Evolutionary conservation across 2,329 filamentous ascomycete species (phyloP).

Genomic region (Plectosphaerella plurivora): DNA sequence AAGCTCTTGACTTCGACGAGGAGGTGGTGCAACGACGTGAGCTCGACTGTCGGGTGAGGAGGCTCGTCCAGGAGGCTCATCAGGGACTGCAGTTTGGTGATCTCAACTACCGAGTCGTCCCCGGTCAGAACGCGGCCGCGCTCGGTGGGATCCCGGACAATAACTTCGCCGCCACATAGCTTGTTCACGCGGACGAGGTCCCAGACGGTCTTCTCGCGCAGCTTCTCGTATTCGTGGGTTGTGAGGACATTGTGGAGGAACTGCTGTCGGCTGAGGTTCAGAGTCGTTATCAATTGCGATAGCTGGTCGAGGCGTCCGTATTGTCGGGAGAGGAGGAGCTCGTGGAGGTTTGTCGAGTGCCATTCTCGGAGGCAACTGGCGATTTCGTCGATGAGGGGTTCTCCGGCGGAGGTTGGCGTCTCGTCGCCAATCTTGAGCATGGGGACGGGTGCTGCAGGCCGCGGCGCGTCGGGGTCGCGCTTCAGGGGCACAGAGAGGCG

Average conservation of each 20-base stretch:
- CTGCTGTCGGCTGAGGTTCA: slow-evolving; percentile 83
- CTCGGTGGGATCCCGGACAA: slow-evolving; percentile 83
- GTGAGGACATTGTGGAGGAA: slow-evolving; percentile 94
- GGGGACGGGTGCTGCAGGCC: slow-evolving; percentile 87
- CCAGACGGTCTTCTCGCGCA: slow-evolving; percentile 92
- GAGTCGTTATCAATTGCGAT: slow-evolving; percentile 71
- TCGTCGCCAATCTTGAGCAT: slow-evolving; percentile 98
- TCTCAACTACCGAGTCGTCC: slow-evolving; percentile 87
- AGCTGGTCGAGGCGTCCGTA: slow-evolving; percentile 80
- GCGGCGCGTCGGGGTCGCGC: slow-evolving; percentile 64
- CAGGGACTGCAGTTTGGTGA: slow-evolving; percentile 86
- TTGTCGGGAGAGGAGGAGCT: slow-evolving; percentile 76
- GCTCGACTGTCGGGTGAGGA: slow-evolving; percentile 64
- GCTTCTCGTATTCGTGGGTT: slow-evolving; percentile 69
- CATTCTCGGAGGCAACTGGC: slow-evolving; percentile 95
- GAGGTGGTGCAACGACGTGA: slow-evolving; percentile 72
- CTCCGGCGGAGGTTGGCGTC: slow-evolving; percentile 80
- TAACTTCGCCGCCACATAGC: slow-evolving; percentile 86
- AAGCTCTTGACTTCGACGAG: slow-evolving; percentile 82
- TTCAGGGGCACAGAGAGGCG: slow-evolving; percentile 42
- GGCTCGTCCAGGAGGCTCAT: slow-evolving; percentile 90
- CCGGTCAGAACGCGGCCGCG: slow-evolving; percentile 83
- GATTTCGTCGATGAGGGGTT: slow-evolving; percentile 95
- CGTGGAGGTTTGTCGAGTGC: slow-evolving; percentile 96
- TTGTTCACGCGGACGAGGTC: slow-evolving; percentile 93